Conservation (phyloP, 345 rosid genomes). For the Carallia pectinifolia region DNA sequence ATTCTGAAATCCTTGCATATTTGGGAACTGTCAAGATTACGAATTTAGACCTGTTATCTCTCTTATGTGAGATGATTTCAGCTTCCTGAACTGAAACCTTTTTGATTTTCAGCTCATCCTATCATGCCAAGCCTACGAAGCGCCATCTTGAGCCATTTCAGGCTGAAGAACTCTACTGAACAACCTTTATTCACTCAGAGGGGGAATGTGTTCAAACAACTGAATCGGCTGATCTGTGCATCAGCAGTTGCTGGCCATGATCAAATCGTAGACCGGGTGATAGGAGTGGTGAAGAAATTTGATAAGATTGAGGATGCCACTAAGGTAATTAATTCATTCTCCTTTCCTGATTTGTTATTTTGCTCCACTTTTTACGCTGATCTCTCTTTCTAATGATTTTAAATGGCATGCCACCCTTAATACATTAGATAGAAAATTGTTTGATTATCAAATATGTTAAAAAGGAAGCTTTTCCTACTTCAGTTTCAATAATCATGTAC, state of each 20-base stretch:
- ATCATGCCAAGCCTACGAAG: slow-evolving; percentile 44
- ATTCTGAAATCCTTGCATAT: too few species aligned
- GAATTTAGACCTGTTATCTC: background rate
- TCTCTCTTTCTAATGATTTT: background rate
- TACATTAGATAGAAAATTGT: background rate
- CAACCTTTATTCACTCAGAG: slow-evolving; percentile 10
- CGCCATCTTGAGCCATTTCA: slow-evolving; percentile 44
- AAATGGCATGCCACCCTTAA: background rate
- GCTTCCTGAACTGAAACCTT: background rate
- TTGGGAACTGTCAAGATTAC: background rate
- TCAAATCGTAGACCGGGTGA: slow-evolving; percentile 42
- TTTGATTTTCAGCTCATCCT: slow-evolving; percentile 14
- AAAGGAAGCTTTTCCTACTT: background rate
- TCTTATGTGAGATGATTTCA: background rate
- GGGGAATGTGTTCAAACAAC: slow-evolving; percentile 25
- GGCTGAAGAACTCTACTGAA: slow-evolving; percentile 33
- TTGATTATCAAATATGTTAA: background rate
- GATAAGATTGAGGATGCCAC: slow-evolving; percentile 51
- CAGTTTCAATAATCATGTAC: background rate
- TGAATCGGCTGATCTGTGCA: slow-evolving; percentile 30
- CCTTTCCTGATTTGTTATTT: background rate
- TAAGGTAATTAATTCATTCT: slow-evolving; percentile 35
- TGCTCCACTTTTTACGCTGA: background rate
- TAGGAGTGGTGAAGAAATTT: slow-evolving; percentile 51
- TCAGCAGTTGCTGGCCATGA: slow-evolving; percentile 24